Conservation (phyloP, 768 basidiomycete genomes). For the Boletus sp. region DNA sequence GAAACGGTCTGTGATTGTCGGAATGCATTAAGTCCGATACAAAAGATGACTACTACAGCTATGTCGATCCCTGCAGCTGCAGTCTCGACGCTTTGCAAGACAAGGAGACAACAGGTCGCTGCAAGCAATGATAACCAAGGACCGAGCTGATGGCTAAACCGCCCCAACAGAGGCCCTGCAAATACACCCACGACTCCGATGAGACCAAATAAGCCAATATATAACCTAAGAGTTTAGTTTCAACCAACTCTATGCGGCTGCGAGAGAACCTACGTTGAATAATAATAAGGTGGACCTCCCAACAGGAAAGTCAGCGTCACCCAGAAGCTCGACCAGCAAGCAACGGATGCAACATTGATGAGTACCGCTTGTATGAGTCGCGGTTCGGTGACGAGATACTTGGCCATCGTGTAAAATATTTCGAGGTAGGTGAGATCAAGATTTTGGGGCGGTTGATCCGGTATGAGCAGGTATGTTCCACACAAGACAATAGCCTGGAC, state of each 20-base stretch:
- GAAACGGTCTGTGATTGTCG: constrained; percentile 39
- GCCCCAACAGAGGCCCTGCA: constrained; percentile 20
- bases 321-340: constrained; percentile 35
- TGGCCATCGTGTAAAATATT: constrained; percentile 38
- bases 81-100: constrained; percentile 32
- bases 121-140: constrained; percentile 41
- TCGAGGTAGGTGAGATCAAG: constrained; percentile 34
- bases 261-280: constrained; percentile 26
- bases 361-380: constrained; percentile 34
- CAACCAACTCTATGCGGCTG: not conserved
- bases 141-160: constrained; percentile 27
- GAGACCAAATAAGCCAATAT: constrained; percentile 49
- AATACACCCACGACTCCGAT: constrained; percentile 39
- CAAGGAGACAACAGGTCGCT: constrained; percentile 27
- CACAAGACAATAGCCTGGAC: constrained; percentile 26
- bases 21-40: constrained; percentile 37
- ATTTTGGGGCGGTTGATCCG: constrained; percentile 40
- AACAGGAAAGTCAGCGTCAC: constrained; percentile 43
- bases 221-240: constrained; percentile 9
- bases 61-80: constrained; percentile 37
- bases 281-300: constrained; percentile 35
- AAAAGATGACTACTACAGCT: constrained; percentile 35
- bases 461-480: constrained; percentile 33
- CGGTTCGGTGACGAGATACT: constrained; percentile 39
- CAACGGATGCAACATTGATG: constrained; percentile 21